Evolutionary conservation across 495 filamentous ascomycete species (phyloP).

Genomic region (Staphylotrichum longicolle): DNA sequence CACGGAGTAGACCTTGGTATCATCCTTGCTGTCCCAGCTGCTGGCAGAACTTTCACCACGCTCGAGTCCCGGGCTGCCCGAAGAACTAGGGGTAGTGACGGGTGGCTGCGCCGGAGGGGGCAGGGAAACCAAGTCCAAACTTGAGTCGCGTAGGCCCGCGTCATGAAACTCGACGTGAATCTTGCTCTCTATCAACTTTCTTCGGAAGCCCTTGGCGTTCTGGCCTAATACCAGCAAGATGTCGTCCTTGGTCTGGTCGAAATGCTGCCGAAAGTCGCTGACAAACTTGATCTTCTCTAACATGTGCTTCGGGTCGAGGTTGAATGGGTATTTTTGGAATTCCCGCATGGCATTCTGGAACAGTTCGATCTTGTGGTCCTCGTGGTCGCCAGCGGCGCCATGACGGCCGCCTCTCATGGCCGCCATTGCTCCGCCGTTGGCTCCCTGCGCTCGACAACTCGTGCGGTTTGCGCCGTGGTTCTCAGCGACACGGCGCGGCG

Average conservation of each 20-base stretch:
- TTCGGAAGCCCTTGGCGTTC: not conserved
- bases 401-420: not conserved
- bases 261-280: not conserved
- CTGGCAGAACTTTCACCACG: not conserved
- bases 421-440: not conserved
- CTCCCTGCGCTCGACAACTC: not conserved
- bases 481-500: too few relatives aligned
- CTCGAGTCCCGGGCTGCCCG: not conserved
- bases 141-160: not conserved
- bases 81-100: not conserved
- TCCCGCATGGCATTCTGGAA: not conserved
- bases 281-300: not conserved
- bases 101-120: not conserved
- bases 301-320: not conserved
- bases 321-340: not conserved
- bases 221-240: not conserved
- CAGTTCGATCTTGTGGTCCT: not conserved
- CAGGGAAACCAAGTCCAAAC: too few relatives aligned
- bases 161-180: not conserved
- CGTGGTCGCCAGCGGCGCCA: not conserved
- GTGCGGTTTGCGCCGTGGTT: too few relatives aligned
- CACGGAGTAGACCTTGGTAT: not conserved
- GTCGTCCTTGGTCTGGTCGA: not conserved
- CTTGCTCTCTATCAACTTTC: not conserved
- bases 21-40: not conserved